Base-by-base conservation (phyloP, 1,284 basidiomycete genomes). In the Heterobasidion irregulare region DNA sequence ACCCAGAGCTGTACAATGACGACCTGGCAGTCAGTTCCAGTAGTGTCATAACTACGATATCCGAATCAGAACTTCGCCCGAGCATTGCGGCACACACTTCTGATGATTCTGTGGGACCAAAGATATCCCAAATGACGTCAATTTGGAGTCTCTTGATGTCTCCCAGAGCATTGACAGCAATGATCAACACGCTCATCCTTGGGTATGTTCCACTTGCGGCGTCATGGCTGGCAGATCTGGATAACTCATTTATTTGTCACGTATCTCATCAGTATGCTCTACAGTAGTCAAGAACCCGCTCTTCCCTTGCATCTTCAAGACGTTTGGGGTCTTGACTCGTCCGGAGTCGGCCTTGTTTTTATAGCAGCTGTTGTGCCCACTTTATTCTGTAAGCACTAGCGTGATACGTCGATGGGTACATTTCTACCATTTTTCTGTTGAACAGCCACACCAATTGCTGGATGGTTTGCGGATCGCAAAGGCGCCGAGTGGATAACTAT, bases 291-390 rank as follows among this genome's bases (percentile, higher is more conserved):
- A 62, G 86, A 89, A 55, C 82, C 86, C 5, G 76, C 84, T 1
- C 69, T 92, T 26, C 83, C 89, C 0, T 67, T 92, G 10, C 83
- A 84, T 60, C 67, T 90, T 38, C 77, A 84, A 60, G 65, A 66
- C 3, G 65, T 80, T 0, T 92, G 85, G 80, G 63, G 72, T 15
- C 77, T 86, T 55, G 65, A 78, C 59, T 76, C 87, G 0, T 69
- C 72, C 6, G 76, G 78, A 65, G 83, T 90, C 19, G 89, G 90
- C 2, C 63, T 91, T 8, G 76, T 90, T 13, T 89, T 85, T 64
- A 72, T 92, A 51, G 86, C 82, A 9, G 78, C 79, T n/a, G 78
- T 86, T 19, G 69, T 86, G 8, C 89, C 89, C 0, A 81, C 82
- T 0, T 63, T 89, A 12, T 69, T 86, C 54, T 84, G 86, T 86